Base-by-base conservation (phyloP, 352 stramenopile genomes). In the Pythium coloratum region DNA sequence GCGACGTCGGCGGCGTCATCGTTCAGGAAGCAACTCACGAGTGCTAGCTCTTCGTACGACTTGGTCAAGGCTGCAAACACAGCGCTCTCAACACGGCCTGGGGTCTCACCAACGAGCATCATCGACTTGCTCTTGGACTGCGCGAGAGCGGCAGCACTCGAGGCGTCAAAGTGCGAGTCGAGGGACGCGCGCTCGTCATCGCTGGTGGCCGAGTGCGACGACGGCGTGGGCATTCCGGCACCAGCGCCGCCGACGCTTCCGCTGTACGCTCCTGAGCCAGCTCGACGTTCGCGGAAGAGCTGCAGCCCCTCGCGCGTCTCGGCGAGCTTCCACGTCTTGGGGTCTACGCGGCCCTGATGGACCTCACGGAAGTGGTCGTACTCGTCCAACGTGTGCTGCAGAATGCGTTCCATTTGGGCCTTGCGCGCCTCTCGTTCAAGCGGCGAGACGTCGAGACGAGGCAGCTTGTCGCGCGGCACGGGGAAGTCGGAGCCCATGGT, bases 1-100 rank as follows among this genome's bases (percentile, higher is more conserved):
- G 80, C 76, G 59, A 78, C 86, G 70, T 90, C 82, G 26, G 80
- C 82, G 56, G 88, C 73, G 50, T 86, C 78, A 28, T 86, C 78
- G 67, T 89, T 70, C 44, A 88, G 79, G 63, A 80, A 90, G 55
- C 77, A 80, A 47, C 83, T 65, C 16, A 78, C 72, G 24, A 90
- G 71, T 40, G 82, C 78, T 30, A 88, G 65, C 54, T 90, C 82
- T 38, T 86, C 70, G 33, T 86, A 76, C 7, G 72, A 80, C 64
- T 82, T 77, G 26, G 82, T 85, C 14, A 89, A 69, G 2, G 81
- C 64, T 0, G 80, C 78, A 59, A 76, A 84, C 65, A 90, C 82
- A 14, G 75, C 75, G 68, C 84, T 81, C 55, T 89, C 82, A 4
- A 90, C 70, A 38, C 71, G 75, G 16, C 82, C 82, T 26, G 68